Conservation (phyloP, 2,329 filamentous ascomycete species). For the Trichoderma koningiopsis region DNA sequence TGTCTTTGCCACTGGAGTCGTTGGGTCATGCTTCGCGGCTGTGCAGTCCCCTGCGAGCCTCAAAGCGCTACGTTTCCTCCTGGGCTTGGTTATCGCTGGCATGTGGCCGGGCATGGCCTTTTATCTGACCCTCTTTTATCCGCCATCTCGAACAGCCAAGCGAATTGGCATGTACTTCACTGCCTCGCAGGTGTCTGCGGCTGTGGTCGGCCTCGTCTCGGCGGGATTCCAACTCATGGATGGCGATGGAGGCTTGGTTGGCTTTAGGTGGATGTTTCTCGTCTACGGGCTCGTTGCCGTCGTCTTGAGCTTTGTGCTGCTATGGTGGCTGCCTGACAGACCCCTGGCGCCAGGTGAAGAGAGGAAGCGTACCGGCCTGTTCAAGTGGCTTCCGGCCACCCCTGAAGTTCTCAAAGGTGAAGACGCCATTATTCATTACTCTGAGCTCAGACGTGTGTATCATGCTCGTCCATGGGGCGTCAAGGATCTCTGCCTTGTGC, state of each 20-base stretch:
- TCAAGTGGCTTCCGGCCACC: slow-evolving; percentile 67
- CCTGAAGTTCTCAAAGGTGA: slow-evolving; percentile 73
- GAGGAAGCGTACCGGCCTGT: slow-evolving; percentile 52
- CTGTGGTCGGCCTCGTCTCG: slow-evolving; percentile 85
- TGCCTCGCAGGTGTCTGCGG: slow-evolving; percentile 83
- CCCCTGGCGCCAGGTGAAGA: slow-evolving; percentile 72
- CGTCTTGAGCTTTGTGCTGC: slow-evolving; percentile 68
- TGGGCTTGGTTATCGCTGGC: slow-evolving; percentile 85
- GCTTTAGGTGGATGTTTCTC: slow-evolving; percentile 92
- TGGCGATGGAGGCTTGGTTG: slow-evolving; percentile 71
- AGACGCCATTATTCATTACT: slow-evolving; percentile 80
- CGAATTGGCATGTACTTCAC: slow-evolving; percentile 90
- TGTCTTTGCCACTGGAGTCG: slow-evolving; percentile 81
- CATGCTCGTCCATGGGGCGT: slow-evolving; percentile 72
- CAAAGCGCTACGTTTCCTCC: slow-evolving; percentile 81
- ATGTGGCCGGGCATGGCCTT: slow-evolving; percentile 97
- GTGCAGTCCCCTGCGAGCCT: slow-evolving; percentile 83
- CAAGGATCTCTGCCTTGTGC: slow-evolving; percentile 67
- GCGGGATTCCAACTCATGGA: slow-evolving; percentile 94
- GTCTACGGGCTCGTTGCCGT: slow-evolving; percentile 78
- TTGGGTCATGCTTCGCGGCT: slow-evolving; percentile 80
- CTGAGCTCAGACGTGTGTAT: slow-evolving; percentile 80
- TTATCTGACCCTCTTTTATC: slow-evolving; percentile 90
- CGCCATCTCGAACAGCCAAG: slow-evolving; percentile 81
- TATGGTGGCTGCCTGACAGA: slow-evolving; percentile 91